Percentiles rank a stretch among this genome's conserved stretches.
These are phyloP conservation scores for Penicillium palitans DNA, from an alignment of 2,329 filamentous ascomycete genomes.

Conservation along the genomic window DNA sequence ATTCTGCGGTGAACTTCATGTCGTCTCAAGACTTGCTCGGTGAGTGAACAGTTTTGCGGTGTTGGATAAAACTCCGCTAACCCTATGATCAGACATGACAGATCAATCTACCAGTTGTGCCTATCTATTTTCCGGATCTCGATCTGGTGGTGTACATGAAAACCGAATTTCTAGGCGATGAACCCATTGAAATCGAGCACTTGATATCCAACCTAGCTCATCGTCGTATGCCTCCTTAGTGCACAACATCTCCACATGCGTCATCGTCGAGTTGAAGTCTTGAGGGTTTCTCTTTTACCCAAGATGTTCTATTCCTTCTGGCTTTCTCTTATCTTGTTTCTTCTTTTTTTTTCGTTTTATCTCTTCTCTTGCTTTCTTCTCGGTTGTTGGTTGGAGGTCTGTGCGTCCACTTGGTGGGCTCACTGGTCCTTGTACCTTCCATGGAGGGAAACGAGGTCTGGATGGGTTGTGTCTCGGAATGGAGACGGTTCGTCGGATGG, in stretches of 20 bases:
- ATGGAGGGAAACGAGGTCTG: constrained; percentile 1
- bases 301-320: constrained; percentile 14
- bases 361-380: constrained; percentile 11
- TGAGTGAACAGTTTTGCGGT: not conserved
- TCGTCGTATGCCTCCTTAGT: not conserved
- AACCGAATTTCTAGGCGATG: constrained; percentile 6
- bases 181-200: not conserved
- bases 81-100: constrained; percentile 8
- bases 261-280: constrained; percentile 2
- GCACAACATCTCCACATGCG: not conserved
- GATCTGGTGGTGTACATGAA: constrained; percentile 11
- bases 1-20: constrained; percentile 7
- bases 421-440: not conserved
- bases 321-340: constrained; percentile 7
- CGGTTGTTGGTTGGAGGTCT: constrained; percentile 11
- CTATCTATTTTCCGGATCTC: constrained; percentile 8
- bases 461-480: not conserved
- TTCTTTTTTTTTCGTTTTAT: constrained; percentile 6
- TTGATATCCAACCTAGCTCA: not conserved
- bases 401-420: not conserved
- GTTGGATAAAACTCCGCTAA: not conserved
- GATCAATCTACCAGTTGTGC: constrained; percentile 14
- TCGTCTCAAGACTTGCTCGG: constrained; percentile 13
- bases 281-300: not conserved
- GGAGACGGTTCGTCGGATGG: not conserved